These are phyloP conservation scores for Pyracantha coccinea DNA, from an alignment of 331 rosid genomes.

Conservation along the genomic window DNA sequence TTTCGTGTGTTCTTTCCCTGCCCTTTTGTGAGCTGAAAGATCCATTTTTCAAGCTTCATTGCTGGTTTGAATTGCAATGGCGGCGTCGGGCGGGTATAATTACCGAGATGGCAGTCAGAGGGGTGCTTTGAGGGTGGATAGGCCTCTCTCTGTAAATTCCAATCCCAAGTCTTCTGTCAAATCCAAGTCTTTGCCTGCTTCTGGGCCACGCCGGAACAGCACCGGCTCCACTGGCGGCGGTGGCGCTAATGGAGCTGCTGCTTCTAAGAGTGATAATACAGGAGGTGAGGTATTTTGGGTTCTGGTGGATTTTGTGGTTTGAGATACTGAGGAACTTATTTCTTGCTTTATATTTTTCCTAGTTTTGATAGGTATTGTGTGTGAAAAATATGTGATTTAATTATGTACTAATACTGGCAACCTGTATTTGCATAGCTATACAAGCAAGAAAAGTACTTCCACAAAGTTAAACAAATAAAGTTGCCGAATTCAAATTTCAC, in stretches of 20 bases:
- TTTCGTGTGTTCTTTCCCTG: constrained; percentile 15
- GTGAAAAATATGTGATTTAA: constrained; percentile 1
- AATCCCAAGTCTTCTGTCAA: constrained; percentile 49
- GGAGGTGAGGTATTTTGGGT: constrained; percentile 38
- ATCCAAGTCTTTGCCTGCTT: constrained; percentile 50
- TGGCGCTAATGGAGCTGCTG: constrained; percentile 17
- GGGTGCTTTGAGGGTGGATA: constrained; percentile 51
- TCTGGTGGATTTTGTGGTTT: constrained; percentile 3
- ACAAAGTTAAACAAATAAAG: neutral
- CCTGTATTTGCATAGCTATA: constrained; percentile 3
- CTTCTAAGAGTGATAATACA: constrained; percentile 50
- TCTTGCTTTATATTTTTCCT: neutral
- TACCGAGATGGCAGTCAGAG: constrained; percentile 54
- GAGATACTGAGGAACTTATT: constrained; percentile 16
- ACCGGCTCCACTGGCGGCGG: constrained; percentile 36
- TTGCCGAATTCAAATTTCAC: neutral
- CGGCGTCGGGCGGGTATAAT: constrained; percentile 54
- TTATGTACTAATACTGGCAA: neutral
- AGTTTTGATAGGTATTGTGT: neutral
- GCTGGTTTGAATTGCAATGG: constrained; percentile 36
- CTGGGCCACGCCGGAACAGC: constrained; percentile 69
- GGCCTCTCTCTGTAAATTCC: constrained; percentile 40
- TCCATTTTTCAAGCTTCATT: constrained; percentile 9
- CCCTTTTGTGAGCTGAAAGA: neutral
- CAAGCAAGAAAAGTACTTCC: neutral